phyloP scores from a whole-genome alignment of 495 filamentous ascomycete species.

The Xylaria bambusicola region DNA sequence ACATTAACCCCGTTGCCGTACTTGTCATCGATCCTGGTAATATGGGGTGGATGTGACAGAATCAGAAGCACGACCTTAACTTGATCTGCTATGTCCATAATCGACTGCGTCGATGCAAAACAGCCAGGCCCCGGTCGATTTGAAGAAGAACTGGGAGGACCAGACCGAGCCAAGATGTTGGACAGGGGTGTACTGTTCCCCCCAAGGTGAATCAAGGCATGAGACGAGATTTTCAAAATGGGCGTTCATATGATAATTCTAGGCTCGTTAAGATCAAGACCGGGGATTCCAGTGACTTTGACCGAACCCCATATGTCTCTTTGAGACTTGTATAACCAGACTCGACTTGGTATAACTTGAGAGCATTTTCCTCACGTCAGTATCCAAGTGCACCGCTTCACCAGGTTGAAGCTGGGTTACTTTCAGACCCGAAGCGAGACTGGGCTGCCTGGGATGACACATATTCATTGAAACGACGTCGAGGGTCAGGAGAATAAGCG shows the following conservation, averaged over 20 bases:
- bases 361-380: neutral
- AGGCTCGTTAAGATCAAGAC: slow-evolving; percentile 8
- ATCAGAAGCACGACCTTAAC: slow-evolving; percentile 33
- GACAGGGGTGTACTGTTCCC: slow-evolving; percentile 3
- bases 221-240: slow-evolving; percentile 10
- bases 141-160: slow-evolving; percentile 2
- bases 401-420: slow-evolving; percentile 7
- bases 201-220: slow-evolving; percentile 12
- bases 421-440: slow-evolving; percentile 10
- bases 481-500: neutral
- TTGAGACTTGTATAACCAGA: neutral
- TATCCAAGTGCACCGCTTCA: neutral
- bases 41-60: slow-evolving; percentile 33
- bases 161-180: neutral
- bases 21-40: slow-evolving; percentile 18
- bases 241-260: neutral
- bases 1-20: slow-evolving; percentile 10
- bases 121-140: slow-evolving; percentile 24
- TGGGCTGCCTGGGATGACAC: slow-evolving; percentile 18
- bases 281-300: neutral
- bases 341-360: neutral
- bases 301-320: neutral
- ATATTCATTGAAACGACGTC: slow-evolving; percentile 17
- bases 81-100: slow-evolving; percentile 28
- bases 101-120: slow-evolving; percentile 31